Evolutionary conservation across 441 rosid species (phyloP), one percentile per base, ranked within the genome.

Genomic region (Pelargonium myrrhifolium): DNA sequence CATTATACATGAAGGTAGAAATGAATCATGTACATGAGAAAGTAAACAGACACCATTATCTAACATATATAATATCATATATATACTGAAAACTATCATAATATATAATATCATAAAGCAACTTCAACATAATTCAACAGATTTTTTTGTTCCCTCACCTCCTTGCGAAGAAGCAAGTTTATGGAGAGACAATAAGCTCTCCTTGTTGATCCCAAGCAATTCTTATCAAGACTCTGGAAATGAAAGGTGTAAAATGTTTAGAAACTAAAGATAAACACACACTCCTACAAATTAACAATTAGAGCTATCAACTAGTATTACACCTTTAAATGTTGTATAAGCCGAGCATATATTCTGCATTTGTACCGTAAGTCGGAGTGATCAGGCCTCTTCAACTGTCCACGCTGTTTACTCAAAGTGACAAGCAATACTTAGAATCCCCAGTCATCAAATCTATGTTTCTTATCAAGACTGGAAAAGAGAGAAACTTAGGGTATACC

Each of bases 271-370:
- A 71, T 24, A 15, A 59, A 21, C 37, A 59, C 39, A 14, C n/a
- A 24, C 15, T 22, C 35, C 62, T 11, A 58, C 17, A 59, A 24
- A 59, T 59, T 26, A 61, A 26, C 40, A 63, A 63, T 17, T 14
- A 17, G 20, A 63, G 42, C 24, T 21, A 77, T 56, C 66, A 65
- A 60, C 39, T 73, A 60, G 69, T 69, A 62, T 59, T 67, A 61
- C 63, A 92, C 99, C 98, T 95, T 95, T 70, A 95, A 74, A 81
- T 90, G 99, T 81, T 95, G 99, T 73, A 95, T 82, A 70, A 95
- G 93, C 51, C 99, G 98, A 74, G 99, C 99, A 86, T 95, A 95
- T 71, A 97, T 92, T 83, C 99, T 83, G 83, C 99, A 95, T 79
- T 92, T 95, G 81, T 95, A 95, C 74, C 98, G 85, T 82, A 95